Base-by-base conservation (phyloP, 1,139 yeast species). In the Citeromyces hawaiiensis region DNA sequence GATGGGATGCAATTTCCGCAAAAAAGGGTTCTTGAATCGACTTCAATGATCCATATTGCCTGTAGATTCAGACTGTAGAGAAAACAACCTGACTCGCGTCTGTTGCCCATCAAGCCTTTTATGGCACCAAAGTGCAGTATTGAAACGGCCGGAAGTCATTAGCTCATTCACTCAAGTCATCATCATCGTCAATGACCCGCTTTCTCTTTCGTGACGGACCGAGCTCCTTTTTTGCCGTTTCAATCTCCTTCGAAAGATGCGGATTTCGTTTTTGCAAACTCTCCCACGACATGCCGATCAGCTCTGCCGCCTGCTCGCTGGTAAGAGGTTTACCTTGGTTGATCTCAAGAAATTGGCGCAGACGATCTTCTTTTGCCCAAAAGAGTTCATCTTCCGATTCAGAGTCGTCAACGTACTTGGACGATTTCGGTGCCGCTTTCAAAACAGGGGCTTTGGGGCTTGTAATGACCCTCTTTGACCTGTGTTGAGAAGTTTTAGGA, bases 311-410 rank as follows among this genome's bases (percentile, higher is more conserved):
- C 10, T 30, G 34, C 4, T 30, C 34, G 7, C 10, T n/a, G 17
- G 34, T 13, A 10, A 30, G 34, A 30, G 34, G 45, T 29, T 42
- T 39, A n/a, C 63, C 65, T 30, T 48, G 52, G 36, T 55, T 52
- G 6, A 43, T 43, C 36, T 48, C 51, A 39, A 64, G 45, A 8
- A 61, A 41, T 23, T 54, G 60, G 43, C 85, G 68, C 42, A 80
- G 60, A 44, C 61, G 57, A 43, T 65, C 67, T 51, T 82, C 93
- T 44, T 74, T 64, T 36, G 59, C 76, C 51, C 72, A 82, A 53
- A 82, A 81, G 21, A 51, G 30, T 10, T 78, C 87, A 14, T 65
- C 75, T 17, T 73, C 81, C 48, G 80, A 86, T 50, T 80, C 88
- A 0, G 83, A 76, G 40, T 70, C 78, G 43, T 64, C 64, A 36